These are phyloP conservation scores for Rauvolfia tetraphylla DNA, from an alignment of 257 asterid genomes.

Conservation along the genomic window DNA sequence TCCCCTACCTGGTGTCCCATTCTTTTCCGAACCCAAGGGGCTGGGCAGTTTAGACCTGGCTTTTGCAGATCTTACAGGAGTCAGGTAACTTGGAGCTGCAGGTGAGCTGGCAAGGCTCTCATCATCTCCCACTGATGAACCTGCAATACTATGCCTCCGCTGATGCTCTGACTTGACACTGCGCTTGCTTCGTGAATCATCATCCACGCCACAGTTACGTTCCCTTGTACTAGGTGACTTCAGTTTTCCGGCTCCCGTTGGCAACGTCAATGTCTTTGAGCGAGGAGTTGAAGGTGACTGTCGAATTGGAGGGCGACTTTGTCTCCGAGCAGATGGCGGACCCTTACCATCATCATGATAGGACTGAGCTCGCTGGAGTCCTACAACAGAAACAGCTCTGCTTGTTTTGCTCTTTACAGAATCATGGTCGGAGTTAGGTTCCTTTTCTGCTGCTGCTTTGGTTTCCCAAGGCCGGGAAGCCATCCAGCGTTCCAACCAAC, in stretches of 20 bases:
- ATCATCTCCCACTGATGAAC: conserved; percentile 73
- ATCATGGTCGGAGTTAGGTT: conserved; percentile 28
- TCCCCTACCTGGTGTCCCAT: conserved; percentile 38
- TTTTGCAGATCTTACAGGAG: conserved; percentile 55
- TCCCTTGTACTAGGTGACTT: conserved; percentile 40
- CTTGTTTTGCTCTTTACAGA: conserved; percentile 37
- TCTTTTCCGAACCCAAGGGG: conserved; percentile 41
- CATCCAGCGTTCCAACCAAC: conserved; percentile 88
- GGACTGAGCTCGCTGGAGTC: conserved; percentile 4
- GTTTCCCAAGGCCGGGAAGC: conserved; percentile 72
- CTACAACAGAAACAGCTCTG: conserved; percentile 24
- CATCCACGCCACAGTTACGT: conserved; percentile 39
- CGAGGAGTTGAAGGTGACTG: conserved; percentile 69
- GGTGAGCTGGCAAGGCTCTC: conserved; percentile 71
- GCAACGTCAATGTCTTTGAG: conserved; percentile 28
- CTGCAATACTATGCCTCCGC: conserved; percentile 57
- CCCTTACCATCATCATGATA: conserved; percentile 21
- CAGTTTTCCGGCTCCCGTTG: conserved; percentile 16
- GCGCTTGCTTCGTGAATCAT: conserved; percentile 58
- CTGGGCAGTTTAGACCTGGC: conserved; percentile 54
- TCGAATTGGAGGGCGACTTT: conserved; percentile 40
- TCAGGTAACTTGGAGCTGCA: conserved; percentile 65
- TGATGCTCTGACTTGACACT: conserved; percentile 57
- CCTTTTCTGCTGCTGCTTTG: conserved; percentile 43
- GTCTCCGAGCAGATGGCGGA: conserved; percentile 40